Base-by-base conservation (phyloP, 2,329 filamentous ascomycete species). In the Leptosphaerulina australis region DNA sequence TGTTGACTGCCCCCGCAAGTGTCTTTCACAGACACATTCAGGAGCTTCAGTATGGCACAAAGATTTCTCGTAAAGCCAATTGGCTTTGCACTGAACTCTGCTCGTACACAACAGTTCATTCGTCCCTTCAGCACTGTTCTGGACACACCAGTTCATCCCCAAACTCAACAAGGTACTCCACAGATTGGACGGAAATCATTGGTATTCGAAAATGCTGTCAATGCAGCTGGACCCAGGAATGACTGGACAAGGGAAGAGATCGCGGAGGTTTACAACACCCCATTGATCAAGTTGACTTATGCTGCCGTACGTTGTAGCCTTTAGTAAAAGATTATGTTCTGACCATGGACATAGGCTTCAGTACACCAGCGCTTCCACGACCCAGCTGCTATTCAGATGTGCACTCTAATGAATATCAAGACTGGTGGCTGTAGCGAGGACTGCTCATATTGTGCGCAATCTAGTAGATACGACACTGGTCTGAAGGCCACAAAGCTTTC, bases 401-500 rank as follows among this genome's bases (percentile, higher is more conserved):
- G 91, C 78, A 96, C 91, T 0, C 80, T 96, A 50, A 95, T 96
- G 89, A 96, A 95, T 79, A 96, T 96, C 79, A 96, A 96, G 72
- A 95, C 90, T 7, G 91, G 91, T 45, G 91, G 91, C 37, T 96
- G 91, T 76, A 91, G 85, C 62, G 91, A 96, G 73, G 91, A 96
- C 74, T 96, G 91, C 77, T 90, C 88, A 18, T 96, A 96, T 83
- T 96, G 91, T 73, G 89, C 91, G 2, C 91, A 96, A 74, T 92
- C 91, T 4, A 91, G 89, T 5, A 87, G 89, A 20, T 88, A 96
- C 81, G 74, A 79, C 60, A 86, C 91, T 3, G 90, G 90, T 6
- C 81, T 96, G 24, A 83, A 90, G 68, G 88, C 91, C 9, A 89
- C 88, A 55, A 89, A 90, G 63, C 84, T 95, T 67, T 87, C 87